Evolutionary conservation across 2,329 filamentous ascomycete genomes (phyloP).

Genomic region (Colletotrichum sp.): DNA sequence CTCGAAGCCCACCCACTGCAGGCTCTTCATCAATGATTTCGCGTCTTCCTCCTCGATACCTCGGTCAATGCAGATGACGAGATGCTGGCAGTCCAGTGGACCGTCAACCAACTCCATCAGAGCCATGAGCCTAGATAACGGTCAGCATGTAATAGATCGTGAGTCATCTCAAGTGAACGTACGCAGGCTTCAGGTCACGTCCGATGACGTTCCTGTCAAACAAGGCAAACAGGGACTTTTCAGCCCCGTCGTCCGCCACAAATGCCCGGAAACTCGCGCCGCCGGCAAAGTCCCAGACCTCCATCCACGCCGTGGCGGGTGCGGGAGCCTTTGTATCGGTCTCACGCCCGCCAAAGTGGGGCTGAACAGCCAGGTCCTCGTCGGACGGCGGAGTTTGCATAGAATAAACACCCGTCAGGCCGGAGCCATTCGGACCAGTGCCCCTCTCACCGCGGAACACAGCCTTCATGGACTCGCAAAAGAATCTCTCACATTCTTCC

Average conservation of each 20-base stretch:
- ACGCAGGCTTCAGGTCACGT: slow-evolving; percentile 87
- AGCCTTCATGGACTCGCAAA: slow-evolving; percentile 93
- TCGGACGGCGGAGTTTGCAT: slow-evolving; percentile 61
- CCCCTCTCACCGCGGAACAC: slow-evolving; percentile 97
- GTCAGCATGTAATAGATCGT: slow-evolving; percentile 27
- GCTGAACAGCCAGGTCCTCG: slow-evolving; percentile 43
- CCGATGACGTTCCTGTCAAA: slow-evolving; percentile 76
- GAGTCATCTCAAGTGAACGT: slow-evolving; percentile 41
- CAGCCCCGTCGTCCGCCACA: slow-evolving; percentile 70
- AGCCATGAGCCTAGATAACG: slow-evolving; percentile 73
- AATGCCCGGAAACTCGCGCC: slow-evolving; percentile 88
- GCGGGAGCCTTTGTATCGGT: slow-evolving; percentile 8
- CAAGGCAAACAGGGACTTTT: slow-evolving; percentile 86
- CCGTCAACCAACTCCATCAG: slow-evolving; percentile 86
- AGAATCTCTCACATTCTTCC: slow-evolving; percentile 99
- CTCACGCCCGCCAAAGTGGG: slow-evolving; percentile 20
- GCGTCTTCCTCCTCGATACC: slow-evolving; percentile 65
- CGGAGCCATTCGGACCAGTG: slow-evolving; percentile 77
- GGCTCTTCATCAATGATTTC: slow-evolving; percentile 75
- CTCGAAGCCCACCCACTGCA: slow-evolving; percentile 94
- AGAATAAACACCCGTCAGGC: slow-evolving; percentile 79
- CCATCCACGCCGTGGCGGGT: slow-evolving; percentile 65
- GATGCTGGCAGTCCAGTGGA: slow-evolving; percentile 76
- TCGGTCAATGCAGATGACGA: slow-evolving; percentile 84
- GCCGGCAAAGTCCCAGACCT: slow-evolving; percentile 85